Percentiles rank a stretch among this genome's conserved stretches.
Conservation (phyloP, 1,139 yeast genomes). For the Taphrina communis region DNA sequence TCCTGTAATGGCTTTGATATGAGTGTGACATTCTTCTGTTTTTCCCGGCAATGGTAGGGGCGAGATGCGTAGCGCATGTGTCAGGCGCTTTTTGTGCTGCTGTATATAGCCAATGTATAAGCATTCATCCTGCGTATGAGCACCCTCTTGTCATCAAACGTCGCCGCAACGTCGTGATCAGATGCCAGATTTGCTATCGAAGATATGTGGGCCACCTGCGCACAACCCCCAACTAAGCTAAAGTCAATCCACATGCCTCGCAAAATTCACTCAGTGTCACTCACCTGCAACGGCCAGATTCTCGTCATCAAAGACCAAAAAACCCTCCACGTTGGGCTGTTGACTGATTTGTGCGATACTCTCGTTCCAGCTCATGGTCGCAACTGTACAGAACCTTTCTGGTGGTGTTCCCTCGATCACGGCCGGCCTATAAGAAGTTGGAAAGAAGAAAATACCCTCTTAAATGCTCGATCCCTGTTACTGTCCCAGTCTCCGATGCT, state of each 20-base stretch:
- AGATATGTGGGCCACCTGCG: background rate
- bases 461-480: no score
- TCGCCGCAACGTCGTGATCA: slow-evolving; percentile 14
- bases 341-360: slow-evolving; percentile 1
- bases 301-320: slow-evolving; percentile 16
- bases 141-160: slow-evolving; percentile 17
- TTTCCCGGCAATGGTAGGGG: background rate
- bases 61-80: background rate
- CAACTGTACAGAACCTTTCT: no score
- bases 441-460: background rate
- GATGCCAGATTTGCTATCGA: slow-evolving; percentile 4
- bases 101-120: slow-evolving; percentile 15
- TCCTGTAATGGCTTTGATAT: background rate
- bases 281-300: slow-evolving; percentile 11
- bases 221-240: background rate
- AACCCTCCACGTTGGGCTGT: slow-evolving; percentile 9
- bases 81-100: background rate
- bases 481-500: no score
- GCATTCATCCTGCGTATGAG: slow-evolving; percentile 3
- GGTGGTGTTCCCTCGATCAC: background rate
- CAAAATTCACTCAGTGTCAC: background rate
- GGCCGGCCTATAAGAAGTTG: background rate
- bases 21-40: no score
- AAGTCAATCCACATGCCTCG: background rate
- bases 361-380: slow-evolving; percentile 9